Base-by-base conservation (phyloP, 257 asterid species). In the Solanum microdontum region DNA sequence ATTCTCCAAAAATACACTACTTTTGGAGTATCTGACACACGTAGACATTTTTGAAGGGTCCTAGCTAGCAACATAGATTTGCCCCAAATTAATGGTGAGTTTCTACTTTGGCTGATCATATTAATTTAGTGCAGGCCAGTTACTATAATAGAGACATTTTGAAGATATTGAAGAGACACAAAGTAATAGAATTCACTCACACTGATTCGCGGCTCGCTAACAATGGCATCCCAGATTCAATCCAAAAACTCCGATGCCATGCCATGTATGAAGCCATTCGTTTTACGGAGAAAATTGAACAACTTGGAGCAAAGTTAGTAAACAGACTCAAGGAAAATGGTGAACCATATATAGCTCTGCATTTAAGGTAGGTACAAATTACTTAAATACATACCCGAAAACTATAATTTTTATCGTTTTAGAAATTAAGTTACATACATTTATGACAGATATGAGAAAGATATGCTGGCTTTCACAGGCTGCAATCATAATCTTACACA, bases 391-490 rank as follows among this genome's bases (percentile, higher is more conserved):
- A 51, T 15, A 6, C 10, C 17, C 9, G 10, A 19, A 75, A 21
- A 75, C 4, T 14, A 30, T 70, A 51, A 17, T 15, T 69, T 11
- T 70, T 8, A 70, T 82, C 39, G 14, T 82, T 48, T 11, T 28
- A 48, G 40, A 48, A 30, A 70, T 70, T 30, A 17, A 80, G 68
- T 45, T 48, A 5, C 85, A 39, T 39, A 74, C 23, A 28, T 17
- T 83, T 64, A 87, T 79, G 32, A 60, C 84, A 91, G 93, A 80
- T 91, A 91, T 69, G 93, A 90, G 69, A 89, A 89, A 89, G 93
- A 91, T 87, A 90, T 91, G 93, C 91, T 91, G n/a, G 91, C 92
- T 79, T 91, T 91, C 89, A 91, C 93, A 6, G 93, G 93, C 36
- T 91, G 93, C 87, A 88, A 87, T 84, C 90, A 91, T 89, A 90